phyloP scores from a whole-genome alignment of 1,139 yeast genomes.

The Torulaspora pretoriensis region DNA sequence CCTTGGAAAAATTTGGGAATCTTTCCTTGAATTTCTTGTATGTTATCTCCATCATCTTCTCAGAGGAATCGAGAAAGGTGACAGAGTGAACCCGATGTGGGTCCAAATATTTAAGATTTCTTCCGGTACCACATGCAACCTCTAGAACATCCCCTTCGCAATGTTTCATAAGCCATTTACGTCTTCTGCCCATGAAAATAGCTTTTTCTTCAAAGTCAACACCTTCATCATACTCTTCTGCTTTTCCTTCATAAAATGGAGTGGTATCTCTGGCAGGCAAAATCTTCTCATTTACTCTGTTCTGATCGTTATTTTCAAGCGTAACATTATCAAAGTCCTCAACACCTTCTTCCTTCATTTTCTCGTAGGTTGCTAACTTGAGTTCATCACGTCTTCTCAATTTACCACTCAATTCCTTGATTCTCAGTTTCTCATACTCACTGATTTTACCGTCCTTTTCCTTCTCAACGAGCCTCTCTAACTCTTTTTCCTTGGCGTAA shows the following conservation, averaged over 20 bases:
- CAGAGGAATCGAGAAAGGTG: slow-evolving; percentile 81
- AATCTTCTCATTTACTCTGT: slow-evolving; percentile 44
- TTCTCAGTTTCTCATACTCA: slow-evolving; percentile 61
- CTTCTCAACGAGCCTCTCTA: slow-evolving; percentile 43
- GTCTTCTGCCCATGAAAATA: slow-evolving; percentile 73
- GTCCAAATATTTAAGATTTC: slow-evolving; percentile 74
- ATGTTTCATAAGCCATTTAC: slow-evolving; percentile 79
- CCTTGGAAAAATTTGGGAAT: slow-evolving; percentile 64
- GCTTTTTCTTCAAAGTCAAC: slow-evolving; percentile 84
- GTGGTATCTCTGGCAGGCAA: slow-evolving; percentile 79
- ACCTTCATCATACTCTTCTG: slow-evolving; percentile 74
- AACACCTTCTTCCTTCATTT: slow-evolving; percentile 45
- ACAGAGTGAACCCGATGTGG: slow-evolving; percentile 59
- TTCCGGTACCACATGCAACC: slow-evolving; percentile 94
- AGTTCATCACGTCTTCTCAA: slow-evolving; percentile 54
- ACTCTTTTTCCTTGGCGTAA: slow-evolving; percentile 61
- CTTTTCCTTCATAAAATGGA: slow-evolving; percentile 71
- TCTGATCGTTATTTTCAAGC: slow-evolving; percentile 53
- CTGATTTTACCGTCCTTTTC: slow-evolving; percentile 39
- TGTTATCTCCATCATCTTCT: slow-evolving; percentile 80
- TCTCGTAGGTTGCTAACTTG: slow-evolving; percentile 50
- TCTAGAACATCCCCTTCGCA: slow-evolving; percentile 86
- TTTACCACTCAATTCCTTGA: slow-evolving; percentile 47
- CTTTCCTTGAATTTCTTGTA: slow-evolving; percentile 63
- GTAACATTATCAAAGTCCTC: slow-evolving; percentile 39